These are phyloP conservation scores for Henckelia pumila DNA, from an alignment of 257 asterid species.

Conservation along the genomic window DNA sequence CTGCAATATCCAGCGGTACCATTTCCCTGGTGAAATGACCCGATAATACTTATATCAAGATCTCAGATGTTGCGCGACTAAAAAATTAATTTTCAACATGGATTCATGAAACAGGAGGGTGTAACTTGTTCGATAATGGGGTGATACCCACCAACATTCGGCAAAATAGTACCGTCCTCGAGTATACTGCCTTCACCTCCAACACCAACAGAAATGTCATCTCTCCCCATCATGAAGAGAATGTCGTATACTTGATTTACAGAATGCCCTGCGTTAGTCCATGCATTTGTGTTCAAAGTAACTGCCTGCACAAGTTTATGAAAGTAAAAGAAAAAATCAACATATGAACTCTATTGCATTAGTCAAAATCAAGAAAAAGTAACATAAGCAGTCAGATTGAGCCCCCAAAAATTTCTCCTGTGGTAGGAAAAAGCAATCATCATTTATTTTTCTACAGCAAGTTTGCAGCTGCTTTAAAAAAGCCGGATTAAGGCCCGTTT, in stretches of 20 bases:
- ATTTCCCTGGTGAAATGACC: constrained; percentile 40
- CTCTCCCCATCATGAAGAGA: constrained; percentile 93
- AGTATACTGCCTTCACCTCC: constrained; percentile 93
- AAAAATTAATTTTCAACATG: neutral
- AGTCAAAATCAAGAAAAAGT: neutral
- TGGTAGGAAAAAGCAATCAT: too few species aligned
- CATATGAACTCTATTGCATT: neutral
- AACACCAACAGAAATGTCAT: constrained; percentile 77
- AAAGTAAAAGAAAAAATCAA: neutral
- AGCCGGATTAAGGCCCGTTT: too few species aligned
- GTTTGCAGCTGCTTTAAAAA: neutral
- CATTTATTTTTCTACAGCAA: neutral
- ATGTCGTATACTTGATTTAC: constrained; percentile 76
- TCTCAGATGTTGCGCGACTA: neutral
- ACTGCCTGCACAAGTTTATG: constrained; percentile 51
- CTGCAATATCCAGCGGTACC: constrained; percentile 80
- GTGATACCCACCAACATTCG: constrained; percentile 84
- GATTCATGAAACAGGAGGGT: neutral
- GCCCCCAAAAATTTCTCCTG: too few species aligned
- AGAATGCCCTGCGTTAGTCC: constrained; percentile 77
- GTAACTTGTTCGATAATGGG: constrained; percentile 84
- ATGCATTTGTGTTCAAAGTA: constrained; percentile 65
- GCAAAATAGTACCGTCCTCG: constrained; percentile 61
- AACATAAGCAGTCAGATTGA: too few species aligned
- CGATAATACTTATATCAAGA: neutral